phyloP scores from a whole-genome alignment of 2,329 filamentous ascomycete species.

The Fusarium sp. region DNA sequence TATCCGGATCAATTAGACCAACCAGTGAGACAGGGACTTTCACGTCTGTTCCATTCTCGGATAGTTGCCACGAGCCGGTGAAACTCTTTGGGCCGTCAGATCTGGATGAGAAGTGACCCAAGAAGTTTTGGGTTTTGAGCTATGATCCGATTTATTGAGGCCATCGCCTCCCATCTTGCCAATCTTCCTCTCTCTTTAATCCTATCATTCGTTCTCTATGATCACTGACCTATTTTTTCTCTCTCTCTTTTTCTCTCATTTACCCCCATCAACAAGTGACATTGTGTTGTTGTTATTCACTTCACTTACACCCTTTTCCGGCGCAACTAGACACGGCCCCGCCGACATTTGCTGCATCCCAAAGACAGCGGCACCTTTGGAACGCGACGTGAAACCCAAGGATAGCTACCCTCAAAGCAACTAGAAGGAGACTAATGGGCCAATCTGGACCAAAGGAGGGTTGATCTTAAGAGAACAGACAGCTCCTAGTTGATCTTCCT shows the following conservation, averaged over 20 bases:
- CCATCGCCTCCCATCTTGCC: neutral
- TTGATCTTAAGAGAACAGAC: neutral
- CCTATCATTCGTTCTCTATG: neutral
- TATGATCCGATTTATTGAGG: conserved; percentile 13
- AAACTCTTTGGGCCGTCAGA: neutral
- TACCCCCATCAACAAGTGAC: neutral
- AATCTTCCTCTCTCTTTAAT: neutral
- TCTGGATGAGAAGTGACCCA: neutral
- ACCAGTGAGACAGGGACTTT: conserved; percentile 12
- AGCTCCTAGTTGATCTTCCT: neutral
- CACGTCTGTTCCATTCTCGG: conserved; percentile 24
- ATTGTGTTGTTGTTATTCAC: neutral
- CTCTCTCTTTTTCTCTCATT: neutral
- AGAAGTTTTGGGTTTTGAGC: neutral
- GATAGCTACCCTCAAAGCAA: conserved; percentile 1
- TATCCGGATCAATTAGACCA: conserved; percentile 22
- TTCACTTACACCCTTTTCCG: conserved; percentile 12
- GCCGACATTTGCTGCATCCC: conserved; percentile 2
- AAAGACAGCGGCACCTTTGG: neutral
- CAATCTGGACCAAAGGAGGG: neutral
- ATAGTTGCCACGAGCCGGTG: conserved; percentile 21
- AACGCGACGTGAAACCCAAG: neutral
- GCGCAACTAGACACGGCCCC: neutral
- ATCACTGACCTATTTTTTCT: neutral
- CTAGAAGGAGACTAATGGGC: neutral